Percentiles rank a stretch among this genome's conserved stretches.
Evolutionary conservation across 352 stramenopile genomes (phyloP).

Genomic region (Phytophthora aleatoria): DNA sequence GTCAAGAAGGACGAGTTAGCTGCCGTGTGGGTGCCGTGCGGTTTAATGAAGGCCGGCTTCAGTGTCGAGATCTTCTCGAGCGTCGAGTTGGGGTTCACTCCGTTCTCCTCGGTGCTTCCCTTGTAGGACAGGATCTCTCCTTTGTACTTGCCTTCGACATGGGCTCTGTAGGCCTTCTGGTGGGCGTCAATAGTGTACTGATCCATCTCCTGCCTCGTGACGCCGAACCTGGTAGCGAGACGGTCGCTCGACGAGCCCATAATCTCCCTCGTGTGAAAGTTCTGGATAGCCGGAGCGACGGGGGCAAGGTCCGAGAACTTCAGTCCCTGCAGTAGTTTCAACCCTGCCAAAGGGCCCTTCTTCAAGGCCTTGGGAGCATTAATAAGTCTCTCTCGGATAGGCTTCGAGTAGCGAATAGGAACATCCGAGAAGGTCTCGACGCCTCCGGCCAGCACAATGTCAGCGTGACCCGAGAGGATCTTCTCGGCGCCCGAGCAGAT

Average conservation of each 20-base stretch:
- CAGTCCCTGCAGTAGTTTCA: constrained; percentile 95
- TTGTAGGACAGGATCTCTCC: constrained; percentile 95
- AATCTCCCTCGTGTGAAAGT: constrained; percentile 98
- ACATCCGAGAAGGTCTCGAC: constrained; percentile 98
- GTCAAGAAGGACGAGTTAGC: constrained; percentile 98
- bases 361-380: constrained; percentile 95
- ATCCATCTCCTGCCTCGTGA: constrained; percentile 96
- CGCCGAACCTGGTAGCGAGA: constrained; percentile 93
- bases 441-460: constrained; percentile 96
- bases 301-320: constrained; percentile 91
- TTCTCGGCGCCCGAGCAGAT: constrained; percentile 95
- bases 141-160: constrained; percentile 94
- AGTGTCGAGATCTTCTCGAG: constrained; percentile 95
- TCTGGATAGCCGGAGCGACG: constrained; percentile 97
- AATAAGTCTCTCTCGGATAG: constrained; percentile 82
- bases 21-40: constrained; percentile 97
- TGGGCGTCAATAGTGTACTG: constrained; percentile 96
- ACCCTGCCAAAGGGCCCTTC: constrained; percentile 87
- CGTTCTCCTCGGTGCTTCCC: constrained; percentile 95
- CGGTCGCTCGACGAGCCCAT: constrained; percentile 98
- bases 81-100: constrained; percentile 96
- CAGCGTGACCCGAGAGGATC: constrained; percentile 95
- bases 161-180: constrained; percentile 93
- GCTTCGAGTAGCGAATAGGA: constrained; percentile 95
- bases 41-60: constrained; percentile 99